Percentiles rank a stretch among this genome's conserved stretches.
Conservation (phyloP, 2,329 filamentous ascomycete species). For the Sclerotinia borealis region DNA sequence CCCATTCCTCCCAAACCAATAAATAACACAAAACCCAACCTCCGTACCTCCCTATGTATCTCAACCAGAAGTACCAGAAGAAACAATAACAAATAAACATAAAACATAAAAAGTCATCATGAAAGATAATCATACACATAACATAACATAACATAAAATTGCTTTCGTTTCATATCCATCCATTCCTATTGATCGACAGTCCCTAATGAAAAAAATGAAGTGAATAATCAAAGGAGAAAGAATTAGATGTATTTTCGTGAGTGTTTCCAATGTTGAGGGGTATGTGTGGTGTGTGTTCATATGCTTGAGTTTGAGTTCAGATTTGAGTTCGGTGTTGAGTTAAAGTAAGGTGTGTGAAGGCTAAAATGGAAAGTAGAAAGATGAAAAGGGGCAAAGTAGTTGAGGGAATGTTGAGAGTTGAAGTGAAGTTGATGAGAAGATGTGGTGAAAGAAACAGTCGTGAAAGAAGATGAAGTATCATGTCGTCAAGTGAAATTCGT, state of each 20-base stretch:
- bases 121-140: no score
- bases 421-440: not conserved
- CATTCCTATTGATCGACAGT: no score
- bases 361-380: not conserved
- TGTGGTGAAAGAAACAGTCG: not conserved
- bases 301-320: not conserved
- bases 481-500: not conserved
- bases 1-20: not conserved
- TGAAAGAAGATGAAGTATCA: slow-evolving; percentile 10
- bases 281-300: not conserved
- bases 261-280: not conserved
- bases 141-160: no score
- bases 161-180: no score
- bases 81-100: not conserved
- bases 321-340: not conserved
- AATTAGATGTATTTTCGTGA: not conserved
- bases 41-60: no score
- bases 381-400: not conserved
- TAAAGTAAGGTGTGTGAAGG: not conserved
- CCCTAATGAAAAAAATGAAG: not conserved
- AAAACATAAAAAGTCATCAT: not conserved
- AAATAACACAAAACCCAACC: not conserved
- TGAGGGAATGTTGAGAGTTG: not conserved
- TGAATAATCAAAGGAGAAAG: not conserved
- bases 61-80: no score